Evolutionary conservation across 257 asterid genomes (phyloP), one percentile per base, ranked within the genome.

Genomic region (Buddleja alternifolia): DNA sequence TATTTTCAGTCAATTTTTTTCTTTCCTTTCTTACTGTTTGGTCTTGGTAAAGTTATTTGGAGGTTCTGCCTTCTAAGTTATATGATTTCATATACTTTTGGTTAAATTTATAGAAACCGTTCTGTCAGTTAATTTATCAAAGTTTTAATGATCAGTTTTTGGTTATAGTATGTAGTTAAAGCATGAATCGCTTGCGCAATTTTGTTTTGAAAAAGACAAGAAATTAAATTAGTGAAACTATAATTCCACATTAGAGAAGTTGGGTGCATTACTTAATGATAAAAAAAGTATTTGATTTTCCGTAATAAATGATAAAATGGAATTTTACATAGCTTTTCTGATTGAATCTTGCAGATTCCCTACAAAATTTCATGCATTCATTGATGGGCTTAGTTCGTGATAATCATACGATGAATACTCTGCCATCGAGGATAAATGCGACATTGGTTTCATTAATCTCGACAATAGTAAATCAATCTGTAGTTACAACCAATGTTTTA

Each of bases 351-450:
- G 72, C 85, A 81, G 90, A 64, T 14, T 65, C 54, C 52, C 75
- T 55, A 36, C n/a, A 52, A 32, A 47, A 39, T 41, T 32, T 25
- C 55, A 50, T 66, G 50, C 64, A 14, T 48, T 60, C 46, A 45
- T 50, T 37, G 41, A 90, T 90, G 97, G 75, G 78, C 68, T 58
- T 82, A 2, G 23, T 60, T 52, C 70, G 70, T 41, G 63, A 78
- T 54, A 74, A 60, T 90, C 93, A 0, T 97, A 90, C 42, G 99
- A 87, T 63, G 96, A 87, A 58, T 87, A 89, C 75, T 90, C 99
- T 3, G 70, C 57, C 8, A 84, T 90, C 24, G 87, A 83, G 46
- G 97, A 89, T 62, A 87, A 87, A 78, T 95, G 90, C 9, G 96
- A 94, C 73, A 83, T 94, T 9, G 96, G 99, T 17, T 89, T 88